Evolutionary conservation across 768 basidiomycete genomes (phyloP).

Genomic region (Jaapia argillacea): DNA sequence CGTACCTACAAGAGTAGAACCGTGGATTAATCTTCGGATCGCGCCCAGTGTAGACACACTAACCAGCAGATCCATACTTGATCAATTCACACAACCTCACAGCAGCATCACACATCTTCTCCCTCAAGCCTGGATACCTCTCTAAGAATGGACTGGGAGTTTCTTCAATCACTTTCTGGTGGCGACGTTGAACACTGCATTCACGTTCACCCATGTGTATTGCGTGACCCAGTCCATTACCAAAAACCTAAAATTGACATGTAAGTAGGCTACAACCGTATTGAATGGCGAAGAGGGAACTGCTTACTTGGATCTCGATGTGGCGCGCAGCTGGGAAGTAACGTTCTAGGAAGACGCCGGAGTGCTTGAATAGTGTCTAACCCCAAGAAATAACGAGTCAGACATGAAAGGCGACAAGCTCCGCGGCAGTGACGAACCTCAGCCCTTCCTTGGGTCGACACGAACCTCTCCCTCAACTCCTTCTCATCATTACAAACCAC

Average conservation of each 20-base stretch:
- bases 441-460: constrained; percentile 28
- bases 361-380: constrained; percentile 31
- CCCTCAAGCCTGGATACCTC: constrained; percentile 32
- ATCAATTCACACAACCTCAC: constrained; percentile 36
- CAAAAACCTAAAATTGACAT: constrained; percentile 46
- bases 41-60: too few species aligned
- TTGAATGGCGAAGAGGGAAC: neutral
- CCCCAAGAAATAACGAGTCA: neutral
- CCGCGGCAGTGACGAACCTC: constrained; percentile 23
- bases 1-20: constrained; percentile 31
- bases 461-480: constrained; percentile 28
- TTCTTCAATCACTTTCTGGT: constrained; percentile 71
- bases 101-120: constrained; percentile 43
- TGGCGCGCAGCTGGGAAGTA: constrained; percentile 49
- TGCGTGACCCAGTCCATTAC: constrained; percentile 47
- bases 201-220: constrained; percentile 64
- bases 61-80: constrained; percentile 51
- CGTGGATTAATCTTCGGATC: too few species aligned
- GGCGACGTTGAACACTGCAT: constrained; percentile 57
- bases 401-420: neutral
- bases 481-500: constrained; percentile 35
- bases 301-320: constrained; percentile 49
- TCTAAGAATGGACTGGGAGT: constrained; percentile 50
- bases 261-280: neutral
- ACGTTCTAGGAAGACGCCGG: constrained; percentile 48